phyloP scores from a whole-genome alignment of 148 eudicot species.

The Nyssa sinensis region DNA sequence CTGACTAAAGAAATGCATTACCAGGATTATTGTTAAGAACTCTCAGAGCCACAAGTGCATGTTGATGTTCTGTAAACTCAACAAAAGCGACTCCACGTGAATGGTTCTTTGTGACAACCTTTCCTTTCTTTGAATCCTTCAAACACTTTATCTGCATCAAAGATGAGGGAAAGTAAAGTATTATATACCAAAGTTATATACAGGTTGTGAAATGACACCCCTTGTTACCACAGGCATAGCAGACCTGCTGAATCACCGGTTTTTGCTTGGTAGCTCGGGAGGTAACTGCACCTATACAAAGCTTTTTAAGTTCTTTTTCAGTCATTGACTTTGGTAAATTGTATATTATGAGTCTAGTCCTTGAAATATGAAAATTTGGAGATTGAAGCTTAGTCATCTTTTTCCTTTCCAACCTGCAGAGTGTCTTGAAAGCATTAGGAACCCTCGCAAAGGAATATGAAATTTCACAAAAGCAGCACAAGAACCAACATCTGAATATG shows the following conservation, averaged over 20 bases:
- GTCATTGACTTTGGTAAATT: constrained; percentile 84
- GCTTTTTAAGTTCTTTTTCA: constrained; percentile 56
- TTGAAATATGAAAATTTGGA: constrained; percentile 92
- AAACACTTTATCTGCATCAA: constrained; percentile 66
- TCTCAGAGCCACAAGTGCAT: constrained; percentile 92
- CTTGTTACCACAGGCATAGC: background rate
- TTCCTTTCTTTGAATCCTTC: constrained; percentile 63
- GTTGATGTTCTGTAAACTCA: constrained; percentile 91
- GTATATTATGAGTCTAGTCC: constrained; percentile 82
- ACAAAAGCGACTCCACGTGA: constrained; percentile 97
- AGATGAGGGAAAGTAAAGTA: background rate
- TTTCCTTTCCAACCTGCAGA: constrained; percentile 71
- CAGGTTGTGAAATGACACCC: background rate
- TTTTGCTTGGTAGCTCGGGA: constrained; percentile 88
- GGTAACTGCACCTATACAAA: constrained; percentile 76
- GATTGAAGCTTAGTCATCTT: constrained; percentile 76
- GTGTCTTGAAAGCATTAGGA: constrained; percentile 3
- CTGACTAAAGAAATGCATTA: constrained; percentile 20
- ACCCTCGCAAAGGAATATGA: constrained; percentile 1
- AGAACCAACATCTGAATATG: background rate
- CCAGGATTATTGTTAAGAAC: constrained; percentile 99
- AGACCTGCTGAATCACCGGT: constrained; percentile 81
- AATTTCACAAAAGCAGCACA: background rate
- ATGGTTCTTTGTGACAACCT: constrained; percentile 47
- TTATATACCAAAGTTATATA: background rate